Evolutionary conservation across 805 yeast species (phyloP).

Genomic region (Kluyveromyces starmeri): DNA sequence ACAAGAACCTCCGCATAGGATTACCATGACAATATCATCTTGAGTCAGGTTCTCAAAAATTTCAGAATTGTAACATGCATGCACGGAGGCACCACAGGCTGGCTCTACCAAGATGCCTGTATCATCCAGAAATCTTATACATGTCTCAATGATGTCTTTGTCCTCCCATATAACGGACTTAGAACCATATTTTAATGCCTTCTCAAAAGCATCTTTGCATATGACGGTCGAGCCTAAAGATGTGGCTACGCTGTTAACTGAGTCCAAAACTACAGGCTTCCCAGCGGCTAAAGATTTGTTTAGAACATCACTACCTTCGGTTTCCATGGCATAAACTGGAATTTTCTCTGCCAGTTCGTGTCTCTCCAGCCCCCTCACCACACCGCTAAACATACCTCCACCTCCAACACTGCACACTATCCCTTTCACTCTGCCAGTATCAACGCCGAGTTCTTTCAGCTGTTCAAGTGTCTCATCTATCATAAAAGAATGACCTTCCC

Average conservation of each 20-base stretch:
- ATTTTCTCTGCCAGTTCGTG: constrained; percentile 29
- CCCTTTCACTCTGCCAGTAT: constrained; percentile 30
- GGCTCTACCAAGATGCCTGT: constrained; percentile 53
- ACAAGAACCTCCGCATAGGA: constrained; percentile 47
- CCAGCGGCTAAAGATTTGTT: constrained; percentile 40
- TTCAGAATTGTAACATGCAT: constrained; percentile 36
- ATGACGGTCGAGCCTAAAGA: constrained; percentile 56
- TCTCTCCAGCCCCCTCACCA: constrained; percentile 36
- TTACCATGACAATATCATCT: constrained; percentile 40
- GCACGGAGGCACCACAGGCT: constrained; percentile 64
- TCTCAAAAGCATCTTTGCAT: constrained; percentile 41
- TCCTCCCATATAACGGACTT: constrained; percentile 42
- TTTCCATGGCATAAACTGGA: constrained; percentile 46
- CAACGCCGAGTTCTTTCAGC: constrained; percentile 16
- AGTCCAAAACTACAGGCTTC: constrained; percentile 35
- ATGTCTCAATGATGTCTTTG: constrained; percentile 44
- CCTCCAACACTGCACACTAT: constrained; percentile 51
- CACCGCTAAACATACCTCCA: constrained; percentile 48
- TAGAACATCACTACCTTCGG: constrained; percentile 55
- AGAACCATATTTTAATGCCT: constrained; percentile 33
- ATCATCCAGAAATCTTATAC: constrained; percentile 41
- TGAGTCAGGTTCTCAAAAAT: constrained; percentile 21
- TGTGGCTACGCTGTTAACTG: constrained; percentile 49
- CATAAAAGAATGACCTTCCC: constrained; percentile 47
- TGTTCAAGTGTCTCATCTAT: constrained; percentile 36